Conservation (phyloP, 2,329 filamentous ascomycete species). For the Aspergillus tamarii region DNA sequence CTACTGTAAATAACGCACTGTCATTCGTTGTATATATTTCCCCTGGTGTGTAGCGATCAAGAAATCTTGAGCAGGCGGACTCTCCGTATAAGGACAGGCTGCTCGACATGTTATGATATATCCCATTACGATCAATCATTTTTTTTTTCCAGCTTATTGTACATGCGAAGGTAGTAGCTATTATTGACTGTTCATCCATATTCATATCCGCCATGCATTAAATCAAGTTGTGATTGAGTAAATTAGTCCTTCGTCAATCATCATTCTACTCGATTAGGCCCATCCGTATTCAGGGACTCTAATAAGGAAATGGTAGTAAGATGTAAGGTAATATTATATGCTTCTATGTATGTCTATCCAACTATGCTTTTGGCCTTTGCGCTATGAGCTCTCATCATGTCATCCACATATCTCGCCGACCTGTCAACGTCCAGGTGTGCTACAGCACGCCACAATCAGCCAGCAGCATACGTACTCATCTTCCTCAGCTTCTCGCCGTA, state of each 20-base stretch:
- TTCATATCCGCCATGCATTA: too few relatives aligned
- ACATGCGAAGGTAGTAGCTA: too few relatives aligned
- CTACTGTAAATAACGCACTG: neutral
- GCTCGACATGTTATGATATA: too few relatives aligned
- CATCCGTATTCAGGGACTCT: too few relatives aligned
- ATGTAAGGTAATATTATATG: neutral
- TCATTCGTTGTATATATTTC: neutral
- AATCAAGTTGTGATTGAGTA: too few relatives aligned
- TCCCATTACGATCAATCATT: too few relatives aligned
- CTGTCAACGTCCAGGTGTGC: too few relatives aligned
- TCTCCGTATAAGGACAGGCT: too few relatives aligned
- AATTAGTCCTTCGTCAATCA: too few relatives aligned
- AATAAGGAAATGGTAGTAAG: neutral
- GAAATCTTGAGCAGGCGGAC: neutral
- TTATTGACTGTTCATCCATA: too few relatives aligned
- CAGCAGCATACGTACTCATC: constrained; percentile 44
- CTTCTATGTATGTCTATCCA: neutral
- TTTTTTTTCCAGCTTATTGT: too few relatives aligned
- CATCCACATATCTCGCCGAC: neutral
- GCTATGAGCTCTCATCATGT: neutral
- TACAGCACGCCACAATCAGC: neutral
- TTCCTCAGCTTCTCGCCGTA: constrained; percentile 48
- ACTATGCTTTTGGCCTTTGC: neutral
- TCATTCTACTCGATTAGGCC: too few relatives aligned
- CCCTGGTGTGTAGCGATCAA: neutral